Percentiles rank a stretch among this genome's conserved stretches.
phyloP scores from a whole-genome alignment of 495 filamentous ascomycete species.

The Cladorrhinum samala region DNA sequence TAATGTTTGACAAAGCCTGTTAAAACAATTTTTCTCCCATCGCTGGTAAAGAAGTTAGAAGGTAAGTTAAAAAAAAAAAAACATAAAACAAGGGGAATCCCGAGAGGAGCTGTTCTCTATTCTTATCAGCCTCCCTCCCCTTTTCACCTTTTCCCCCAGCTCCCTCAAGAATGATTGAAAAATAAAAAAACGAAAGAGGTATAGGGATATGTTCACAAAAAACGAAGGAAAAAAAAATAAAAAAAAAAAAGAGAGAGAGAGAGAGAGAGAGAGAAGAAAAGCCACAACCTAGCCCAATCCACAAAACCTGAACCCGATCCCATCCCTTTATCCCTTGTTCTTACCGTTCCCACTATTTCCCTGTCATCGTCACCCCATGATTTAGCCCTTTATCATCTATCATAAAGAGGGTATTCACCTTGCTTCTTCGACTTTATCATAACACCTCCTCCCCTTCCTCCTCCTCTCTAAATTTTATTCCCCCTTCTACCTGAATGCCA shows the following conservation, averaged over 20 bases:
- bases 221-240: background rate
- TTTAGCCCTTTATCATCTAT: background rate
- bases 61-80: too few relatives aligned
- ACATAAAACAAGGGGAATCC: background rate
- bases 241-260: background rate
- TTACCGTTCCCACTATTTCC: background rate
- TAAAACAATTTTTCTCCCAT: too few relatives aligned
- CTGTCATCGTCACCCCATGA: background rate
- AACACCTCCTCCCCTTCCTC: constrained; percentile 49
- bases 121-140: background rate
- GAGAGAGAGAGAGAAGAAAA: background rate
- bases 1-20: too few relatives aligned
- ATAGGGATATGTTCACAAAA: background rate
- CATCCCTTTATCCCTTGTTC: background rate
- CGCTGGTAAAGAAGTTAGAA: too few relatives aligned
- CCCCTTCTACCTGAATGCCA: constrained; percentile 65
- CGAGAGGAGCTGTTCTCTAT: background rate
- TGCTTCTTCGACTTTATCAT: constrained; percentile 5
- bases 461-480: constrained; percentile 64
- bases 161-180: background rate
- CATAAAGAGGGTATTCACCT: background rate
- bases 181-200: background rate
- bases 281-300: background rate
- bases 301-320: background rate
- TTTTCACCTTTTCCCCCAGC: constrained; percentile 16